Percentiles rank a stretch among this genome's conserved stretches.
These are phyloP conservation scores for Nasturtium officinale DNA, from an alignment of 345 rosid genomes.

Conservation along the genomic window DNA sequence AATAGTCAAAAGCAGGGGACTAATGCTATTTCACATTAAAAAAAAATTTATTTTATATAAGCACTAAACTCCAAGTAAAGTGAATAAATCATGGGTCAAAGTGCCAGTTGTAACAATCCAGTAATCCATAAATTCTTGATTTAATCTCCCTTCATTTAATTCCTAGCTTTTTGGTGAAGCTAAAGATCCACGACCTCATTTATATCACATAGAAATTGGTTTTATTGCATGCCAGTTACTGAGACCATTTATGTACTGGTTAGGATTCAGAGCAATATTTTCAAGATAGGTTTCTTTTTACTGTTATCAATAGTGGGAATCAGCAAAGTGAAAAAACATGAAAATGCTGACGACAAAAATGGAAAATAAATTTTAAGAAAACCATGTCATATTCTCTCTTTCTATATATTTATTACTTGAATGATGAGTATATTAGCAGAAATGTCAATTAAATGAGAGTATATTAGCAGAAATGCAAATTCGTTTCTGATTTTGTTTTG, in stretches of 20 bases:
- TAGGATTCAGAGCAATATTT: not conserved
- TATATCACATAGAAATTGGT: not conserved
- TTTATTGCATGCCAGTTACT: not conserved
- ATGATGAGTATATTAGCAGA: not conserved
- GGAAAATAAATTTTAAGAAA: not conserved
- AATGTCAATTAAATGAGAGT: not conserved
- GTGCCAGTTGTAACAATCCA: constrained; percentile 29
- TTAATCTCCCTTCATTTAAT: constrained; percentile 19
- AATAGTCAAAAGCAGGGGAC: constrained; percentile 18
- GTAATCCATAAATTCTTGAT: constrained; percentile 15
- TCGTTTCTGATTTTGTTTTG: too few relatives aligned
- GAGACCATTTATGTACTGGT: not conserved
- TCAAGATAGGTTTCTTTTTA: not conserved
- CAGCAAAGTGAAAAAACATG: constrained; percentile 4
- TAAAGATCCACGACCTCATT: not conserved
- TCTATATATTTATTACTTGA: not conserved
- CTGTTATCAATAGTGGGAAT: not conserved
- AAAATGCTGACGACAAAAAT: not conserved
- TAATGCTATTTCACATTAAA: constrained; percentile 10
- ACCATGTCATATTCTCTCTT: not conserved
- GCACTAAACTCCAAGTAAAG: constrained; percentile 23
- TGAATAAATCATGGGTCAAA: constrained; percentile 18
- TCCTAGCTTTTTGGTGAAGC: constrained; percentile 26
- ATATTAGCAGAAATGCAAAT: too few relatives aligned
- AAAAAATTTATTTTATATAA: constrained; percentile 1